Evolutionary conservation across 192 early-diverging fungal species (phyloP).

Genomic region (Polychytrium aggregatum): DNA sequence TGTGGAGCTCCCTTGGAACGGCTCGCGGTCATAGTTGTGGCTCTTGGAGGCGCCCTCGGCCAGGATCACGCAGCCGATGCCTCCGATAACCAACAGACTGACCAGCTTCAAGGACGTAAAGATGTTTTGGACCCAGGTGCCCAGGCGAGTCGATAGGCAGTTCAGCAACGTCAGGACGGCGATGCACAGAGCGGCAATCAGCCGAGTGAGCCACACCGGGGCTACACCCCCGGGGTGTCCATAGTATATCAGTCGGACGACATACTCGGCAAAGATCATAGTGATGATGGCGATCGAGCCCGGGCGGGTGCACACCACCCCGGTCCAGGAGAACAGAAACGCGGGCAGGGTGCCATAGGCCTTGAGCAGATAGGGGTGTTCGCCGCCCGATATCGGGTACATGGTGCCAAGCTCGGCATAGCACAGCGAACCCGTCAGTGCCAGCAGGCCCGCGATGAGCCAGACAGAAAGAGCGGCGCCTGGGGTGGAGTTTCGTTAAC

Average conservation of each 20-base stretch:
- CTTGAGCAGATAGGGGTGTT: constrained; percentile 71
- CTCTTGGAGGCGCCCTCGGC: constrained; percentile 34
- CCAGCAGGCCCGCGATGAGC: constrained; percentile 27
- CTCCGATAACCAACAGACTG: constrained; percentile 23
- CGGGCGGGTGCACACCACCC: constrained; percentile 49
- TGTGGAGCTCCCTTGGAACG: constrained; percentile 43
- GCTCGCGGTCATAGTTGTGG: constrained; percentile 46
- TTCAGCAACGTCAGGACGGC: constrained; percentile 29
- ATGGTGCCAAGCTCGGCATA: constrained; percentile 88
- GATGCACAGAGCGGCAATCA: constrained; percentile 25
- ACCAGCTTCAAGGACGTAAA: constrained; percentile 32
- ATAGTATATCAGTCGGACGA: constrained; percentile 46
- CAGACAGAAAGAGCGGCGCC: constrained; percentile 25
- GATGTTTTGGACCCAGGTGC: constrained; percentile 26
- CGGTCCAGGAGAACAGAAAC: constrained; percentile 65
- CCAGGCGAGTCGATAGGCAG: constrained; percentile 18
- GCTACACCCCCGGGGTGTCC: constrained; percentile 4
- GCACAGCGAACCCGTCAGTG: constrained; percentile 70
- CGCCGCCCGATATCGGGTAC: constrained; percentile 77
- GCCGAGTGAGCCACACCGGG: constrained; percentile 26
- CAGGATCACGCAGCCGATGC: constrained; percentile 18
- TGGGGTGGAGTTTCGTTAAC: background rate
- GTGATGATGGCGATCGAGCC: constrained; percentile 66
- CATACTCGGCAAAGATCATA: constrained; percentile 66
- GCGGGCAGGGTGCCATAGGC: constrained; percentile 60